Evolutionary conservation across 495 filamentous ascomycete species (phyloP), one percentile per base, ranked within the genome.

Genomic region (Aspergillus leporis): DNA sequence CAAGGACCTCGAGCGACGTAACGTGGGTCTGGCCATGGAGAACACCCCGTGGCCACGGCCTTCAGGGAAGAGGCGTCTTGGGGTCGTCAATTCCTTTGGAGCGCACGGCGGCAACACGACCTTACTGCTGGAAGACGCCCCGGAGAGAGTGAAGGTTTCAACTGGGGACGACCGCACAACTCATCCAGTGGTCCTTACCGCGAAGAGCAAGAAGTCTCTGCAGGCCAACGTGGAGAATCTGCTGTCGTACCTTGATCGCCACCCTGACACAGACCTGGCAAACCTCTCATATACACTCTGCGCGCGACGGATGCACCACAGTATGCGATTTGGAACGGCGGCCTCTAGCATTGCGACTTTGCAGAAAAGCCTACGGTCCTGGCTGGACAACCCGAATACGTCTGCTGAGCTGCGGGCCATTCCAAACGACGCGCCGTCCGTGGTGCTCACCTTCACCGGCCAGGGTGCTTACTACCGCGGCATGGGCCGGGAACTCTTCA

Each of bases 371-470:
- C 43, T 60, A 36, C 58, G 45, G 19, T 48, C 28, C 8, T 19
- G 41, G 34, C 22, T 46, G 8, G 43, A 60, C 10, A 51, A 55
- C 21, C 65, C 75, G 59, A 38, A 60, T 13, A 21, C 43, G 5
- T 43, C 47, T 12, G 19, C 51, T 2, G 31, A 32, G 49, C 22
- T 51, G 8, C 9, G 7, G 10, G 18, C 49, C 8, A 28, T 34
- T 19, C 23, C 23, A 10, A 14, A 13, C 1, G 21, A 34, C 16
- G 16, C 58, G 46, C 60, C 67, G 0, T 30, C 62, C 13, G 74
- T 88, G 7, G 82, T 81, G 0, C 88, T 91, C 60, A 69, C 80
- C 31, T 91, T 90, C 64, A 88, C 87, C 14, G 88, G 88, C 23
- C 88, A 91, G 66, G 88, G 88, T 13, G 78, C 83, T 0, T 81